Conservation (phyloP, 2,329 filamentous ascomycete species). For the Ophiocordyceps camponoti-rufipedis region DNA sequence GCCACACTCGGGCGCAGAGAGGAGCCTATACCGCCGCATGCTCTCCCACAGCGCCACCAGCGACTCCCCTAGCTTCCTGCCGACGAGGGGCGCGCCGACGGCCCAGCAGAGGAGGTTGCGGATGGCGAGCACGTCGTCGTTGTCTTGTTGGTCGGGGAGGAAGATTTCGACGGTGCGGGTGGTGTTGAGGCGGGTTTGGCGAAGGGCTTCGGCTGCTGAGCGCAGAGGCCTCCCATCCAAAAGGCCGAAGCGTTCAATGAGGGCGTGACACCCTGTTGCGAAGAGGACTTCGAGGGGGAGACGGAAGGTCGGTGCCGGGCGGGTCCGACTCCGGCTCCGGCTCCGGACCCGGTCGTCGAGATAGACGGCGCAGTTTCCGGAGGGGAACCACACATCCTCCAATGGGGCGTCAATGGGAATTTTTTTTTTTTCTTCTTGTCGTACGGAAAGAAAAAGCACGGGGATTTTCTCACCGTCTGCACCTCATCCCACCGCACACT, state of each 20-base stretch:
- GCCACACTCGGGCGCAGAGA: conserved; percentile 31
- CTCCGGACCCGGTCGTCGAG: conserved; percentile 48
- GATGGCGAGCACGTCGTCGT: conserved; percentile 46
- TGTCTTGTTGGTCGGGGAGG: conserved; percentile 38
- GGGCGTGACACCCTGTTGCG: conserved; percentile 35
- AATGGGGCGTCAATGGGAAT: conserved; percentile 4
- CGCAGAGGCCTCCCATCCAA: conserved; percentile 10
- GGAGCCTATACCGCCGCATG: conserved; percentile 41
- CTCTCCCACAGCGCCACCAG: conserved; percentile 46
- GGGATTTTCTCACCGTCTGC: background rate
- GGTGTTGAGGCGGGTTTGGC: conserved; percentile 13
- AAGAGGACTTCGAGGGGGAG: conserved; percentile 41
- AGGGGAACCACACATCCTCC: conserved; percentile 46
- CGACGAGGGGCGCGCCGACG: conserved; percentile 46
- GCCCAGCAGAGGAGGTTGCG: conserved; percentile 64
- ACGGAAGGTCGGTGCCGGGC: conserved; percentile 48
- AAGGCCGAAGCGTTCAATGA: conserved; percentile 35
- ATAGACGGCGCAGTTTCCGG: conserved; percentile 53
- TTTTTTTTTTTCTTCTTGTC: conserved; percentile 29
- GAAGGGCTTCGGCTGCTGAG: conserved; percentile 12
- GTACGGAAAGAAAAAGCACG: background rate
- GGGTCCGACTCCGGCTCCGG: conserved; percentile 39
- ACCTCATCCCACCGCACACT: background rate
- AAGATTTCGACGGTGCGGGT: conserved; percentile 37
- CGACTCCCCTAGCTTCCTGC: conserved; percentile 43